phyloP scores from a whole-genome alignment of 75 land plant genomes.

The Chamaecyparis obtusa region DNA sequence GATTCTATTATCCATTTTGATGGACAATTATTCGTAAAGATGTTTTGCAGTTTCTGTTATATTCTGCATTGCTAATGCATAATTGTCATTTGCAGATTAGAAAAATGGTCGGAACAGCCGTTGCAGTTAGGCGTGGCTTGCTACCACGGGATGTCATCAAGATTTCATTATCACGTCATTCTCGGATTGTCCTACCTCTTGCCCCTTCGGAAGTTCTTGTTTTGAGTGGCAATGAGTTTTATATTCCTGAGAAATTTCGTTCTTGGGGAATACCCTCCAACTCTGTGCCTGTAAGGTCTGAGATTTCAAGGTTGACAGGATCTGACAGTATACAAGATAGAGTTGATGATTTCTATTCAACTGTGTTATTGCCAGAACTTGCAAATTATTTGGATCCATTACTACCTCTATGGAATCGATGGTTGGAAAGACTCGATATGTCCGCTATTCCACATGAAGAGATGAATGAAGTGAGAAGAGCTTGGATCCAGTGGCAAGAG shows the following conservation, averaged over 20 bases:
- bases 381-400: conserved; percentile 47
- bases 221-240: conserved; percentile 64
- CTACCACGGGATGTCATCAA: conserved; percentile 76
- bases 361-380: conserved; percentile 45
- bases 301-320: conserved; percentile 42
- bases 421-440: conserved; percentile 48
- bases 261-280: conserved; percentile 3
- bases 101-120: conserved; percentile 98
- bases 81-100: conserved; percentile 64
- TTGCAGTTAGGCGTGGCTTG: conserved; percentile 74
- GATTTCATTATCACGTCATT: conserved; percentile 66
- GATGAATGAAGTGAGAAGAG: conserved; percentile 58
- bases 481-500: conserved; percentile 56
- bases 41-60: not conserved
- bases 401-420: conserved; percentile 57
- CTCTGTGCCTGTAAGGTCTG: conserved; percentile 19
- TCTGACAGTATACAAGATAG: conserved; percentile 43
- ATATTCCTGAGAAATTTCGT: conserved; percentile 16
- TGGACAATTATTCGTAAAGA: not conserved
- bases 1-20: not conserved
- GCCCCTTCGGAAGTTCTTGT: conserved; percentile 92
- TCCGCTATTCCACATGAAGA: conserved; percentile 53
- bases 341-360: conserved; percentile 47
- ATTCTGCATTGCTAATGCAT: not conserved
- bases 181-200: conserved; percentile 77